Conservation (phyloP, 768 basidiomycete genomes). For the Phylloporus rhodoxanthus region DNA sequence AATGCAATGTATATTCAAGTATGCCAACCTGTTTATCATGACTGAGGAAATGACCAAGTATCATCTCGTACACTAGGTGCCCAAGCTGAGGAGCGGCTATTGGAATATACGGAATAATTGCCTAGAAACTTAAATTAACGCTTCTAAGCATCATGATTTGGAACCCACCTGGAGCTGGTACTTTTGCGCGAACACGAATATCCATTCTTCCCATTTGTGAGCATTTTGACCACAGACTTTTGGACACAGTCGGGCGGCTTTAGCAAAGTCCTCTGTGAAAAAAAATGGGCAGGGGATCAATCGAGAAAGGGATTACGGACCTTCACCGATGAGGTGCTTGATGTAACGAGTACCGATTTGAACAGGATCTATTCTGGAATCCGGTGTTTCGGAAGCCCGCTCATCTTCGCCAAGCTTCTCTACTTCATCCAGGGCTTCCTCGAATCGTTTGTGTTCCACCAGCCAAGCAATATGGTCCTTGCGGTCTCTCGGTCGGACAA, state of each 20-base stretch:
- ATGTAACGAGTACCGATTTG: conserved; percentile 85
- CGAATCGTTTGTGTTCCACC: conserved; percentile 77
- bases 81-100: conserved; percentile 75
- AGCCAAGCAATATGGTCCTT: conserved; percentile 91
- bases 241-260: conserved; percentile 77
- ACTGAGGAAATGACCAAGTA: conserved; percentile 78
- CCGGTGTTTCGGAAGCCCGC: conserved; percentile 27
- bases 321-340: conserved; percentile 75
- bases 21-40: conserved; percentile 64
- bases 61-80: conserved; percentile 90
- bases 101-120: conserved; percentile 86
- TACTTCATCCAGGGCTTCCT: conserved; percentile 80
- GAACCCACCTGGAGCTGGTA: conserved; percentile 65
- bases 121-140: conserved; percentile 36
- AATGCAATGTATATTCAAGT: not conserved
- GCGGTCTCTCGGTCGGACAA: conserved; percentile 82
- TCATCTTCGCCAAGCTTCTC: conserved; percentile 50
- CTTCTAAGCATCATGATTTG: not conserved
- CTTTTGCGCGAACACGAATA: conserved; percentile 83
- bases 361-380: conserved; percentile 45
- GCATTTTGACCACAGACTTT: conserved; percentile 79
- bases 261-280: conserved; percentile 53
- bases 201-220: conserved; percentile 93
- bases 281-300: not conserved
- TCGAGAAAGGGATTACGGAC: conserved; percentile 36